Evolutionary conservation across 352 stramenopile species (phyloP), one percentile per base, ranked within the genome.

Genomic region (Globisporangium cederbergense): DNA sequence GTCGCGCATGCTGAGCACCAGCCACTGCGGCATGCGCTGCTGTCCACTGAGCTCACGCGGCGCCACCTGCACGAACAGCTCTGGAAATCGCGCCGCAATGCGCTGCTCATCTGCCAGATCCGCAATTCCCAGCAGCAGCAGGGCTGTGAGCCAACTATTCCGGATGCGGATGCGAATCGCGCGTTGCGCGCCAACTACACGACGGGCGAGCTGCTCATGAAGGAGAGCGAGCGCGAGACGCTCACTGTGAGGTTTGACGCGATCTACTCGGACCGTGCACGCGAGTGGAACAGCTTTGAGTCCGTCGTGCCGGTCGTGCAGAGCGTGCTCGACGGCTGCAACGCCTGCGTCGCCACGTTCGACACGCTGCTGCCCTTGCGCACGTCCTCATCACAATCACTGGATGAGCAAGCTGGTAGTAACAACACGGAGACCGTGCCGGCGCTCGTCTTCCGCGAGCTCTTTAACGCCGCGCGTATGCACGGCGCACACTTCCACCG

Each of bases 51-150:
- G 53, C 70, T 83, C 36, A 72, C 78, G 20, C 71, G 80, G 4
- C 76, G 72, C 25, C 83, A 93, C 56, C 64, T 93, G 55, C 81
- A 91, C 56, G 83, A 93, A 9, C 81, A 93, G 54, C 60, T 93
- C 34, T 93, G 84, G 84, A 65, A 68, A 0, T 61, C 83, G 10
- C 67, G 76, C 22, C 73, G 73, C 5, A 81, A 93, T 45, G 81
- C 84, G 5, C 45, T 88, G 16, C 65, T 93, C 6, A 67, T 90
- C 30, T 88, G 78, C 34, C 84, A 93, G 67, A 76, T 91, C 22
- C 76, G 84, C n/a, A 83, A 86, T 32, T 38, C 67, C 2, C 64
- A 64, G 28, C 8, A 38, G 1, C 49, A 55, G 49, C 25, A 14
- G 42, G 11, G 9, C 49, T 18, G 40, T n/a, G 49, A 25, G 16